phyloP scores from a whole-genome alignment of 2,329 filamentous ascomycete genomes.

The Aspergillus neotritici region DNA sequence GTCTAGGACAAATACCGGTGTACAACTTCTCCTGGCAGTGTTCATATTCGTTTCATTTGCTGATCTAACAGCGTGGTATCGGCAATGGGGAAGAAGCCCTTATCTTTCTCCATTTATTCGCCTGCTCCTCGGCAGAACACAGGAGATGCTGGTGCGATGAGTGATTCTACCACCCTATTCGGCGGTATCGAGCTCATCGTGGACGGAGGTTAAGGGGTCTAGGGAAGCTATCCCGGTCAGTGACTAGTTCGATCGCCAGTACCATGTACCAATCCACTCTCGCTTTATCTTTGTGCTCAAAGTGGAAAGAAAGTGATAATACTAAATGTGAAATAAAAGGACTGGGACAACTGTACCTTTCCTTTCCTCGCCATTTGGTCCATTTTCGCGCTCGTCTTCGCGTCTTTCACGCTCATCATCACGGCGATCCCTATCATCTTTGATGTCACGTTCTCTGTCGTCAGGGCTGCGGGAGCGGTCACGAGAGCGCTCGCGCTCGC shows the following conservation, averaged over 20 bases:
- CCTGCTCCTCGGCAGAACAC: too few species aligned
- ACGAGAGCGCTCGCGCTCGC: constrained; percentile 59
- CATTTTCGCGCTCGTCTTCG: constrained; percentile 66
- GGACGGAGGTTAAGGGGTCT: constrained; percentile 74
- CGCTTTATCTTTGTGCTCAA: too few species aligned
- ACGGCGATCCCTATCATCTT: constrained; percentile 35
- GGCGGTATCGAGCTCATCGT: constrained; percentile 94
- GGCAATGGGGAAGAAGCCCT: too few species aligned
- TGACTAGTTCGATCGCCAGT: background rate
- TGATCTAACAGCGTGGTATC: too few species aligned
- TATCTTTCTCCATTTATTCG: too few species aligned
- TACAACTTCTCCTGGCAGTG: background rate
- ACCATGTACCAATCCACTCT: too few species aligned
- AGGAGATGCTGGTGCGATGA: too few species aligned
- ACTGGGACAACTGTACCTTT: constrained; percentile 59
- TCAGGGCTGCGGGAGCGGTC: constrained; percentile 71
- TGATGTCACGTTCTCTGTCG: constrained; percentile 48
- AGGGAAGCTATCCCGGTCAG: constrained; percentile 44
- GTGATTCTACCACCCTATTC: constrained; percentile 50
- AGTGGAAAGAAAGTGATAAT: too few species aligned
- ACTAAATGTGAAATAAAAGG: background rate
- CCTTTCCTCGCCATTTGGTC: constrained; percentile 77
- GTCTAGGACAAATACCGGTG: constrained; percentile 4
- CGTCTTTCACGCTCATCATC: constrained; percentile 66
- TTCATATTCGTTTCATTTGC: background rate